phyloP scores from a whole-genome alignment of 306 rosid genomes.

The Acacia crassicarpa region DNA sequence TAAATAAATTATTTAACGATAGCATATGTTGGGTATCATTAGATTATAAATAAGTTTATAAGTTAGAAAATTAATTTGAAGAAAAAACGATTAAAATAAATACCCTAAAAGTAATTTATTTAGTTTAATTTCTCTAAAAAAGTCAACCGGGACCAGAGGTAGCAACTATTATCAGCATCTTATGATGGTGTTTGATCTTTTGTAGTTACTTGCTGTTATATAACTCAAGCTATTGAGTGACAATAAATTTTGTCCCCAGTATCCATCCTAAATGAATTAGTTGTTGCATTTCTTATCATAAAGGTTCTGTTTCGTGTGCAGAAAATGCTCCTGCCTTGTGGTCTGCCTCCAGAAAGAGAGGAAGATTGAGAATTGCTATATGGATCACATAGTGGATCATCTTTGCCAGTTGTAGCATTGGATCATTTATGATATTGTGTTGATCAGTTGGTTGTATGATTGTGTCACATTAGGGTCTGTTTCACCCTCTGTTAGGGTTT shows the following conservation, averaged over 20 bases:
- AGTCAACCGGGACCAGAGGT: too few relatives aligned
- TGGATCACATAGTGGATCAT: constrained; percentile 6
- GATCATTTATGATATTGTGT: constrained; percentile 16
- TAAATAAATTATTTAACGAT: too few relatives aligned
- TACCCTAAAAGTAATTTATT: too few relatives aligned
- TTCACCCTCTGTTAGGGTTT: neutral
- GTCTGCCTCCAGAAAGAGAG: constrained; percentile 92
- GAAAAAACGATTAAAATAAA: too few relatives aligned
- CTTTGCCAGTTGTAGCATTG: constrained; percentile 9
- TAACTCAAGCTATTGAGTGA: neutral
- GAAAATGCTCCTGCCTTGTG: constrained; percentile 98
- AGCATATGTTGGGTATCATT: too few relatives aligned
- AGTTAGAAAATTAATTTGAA: too few relatives aligned
- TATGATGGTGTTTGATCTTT: neutral
- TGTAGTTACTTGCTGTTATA: constrained; percentile 11
- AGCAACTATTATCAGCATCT: neutral
- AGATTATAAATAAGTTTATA: too few relatives aligned
- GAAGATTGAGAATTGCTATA: constrained; percentile 55
- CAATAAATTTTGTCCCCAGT: neutral
- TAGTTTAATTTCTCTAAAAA: too few relatives aligned
- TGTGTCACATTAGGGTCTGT: constrained; percentile 23
- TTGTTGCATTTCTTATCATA: constrained; percentile 7
- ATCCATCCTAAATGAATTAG: neutral
- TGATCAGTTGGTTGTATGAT: constrained; percentile 22
- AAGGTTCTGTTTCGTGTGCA: constrained; percentile 36